Percentiles rank a stretch among this genome's conserved stretches.
phyloP scores from a whole-genome alignment of 371 early-diverging fungal genomes.

The Choanephora cucurbitarum region DNA sequence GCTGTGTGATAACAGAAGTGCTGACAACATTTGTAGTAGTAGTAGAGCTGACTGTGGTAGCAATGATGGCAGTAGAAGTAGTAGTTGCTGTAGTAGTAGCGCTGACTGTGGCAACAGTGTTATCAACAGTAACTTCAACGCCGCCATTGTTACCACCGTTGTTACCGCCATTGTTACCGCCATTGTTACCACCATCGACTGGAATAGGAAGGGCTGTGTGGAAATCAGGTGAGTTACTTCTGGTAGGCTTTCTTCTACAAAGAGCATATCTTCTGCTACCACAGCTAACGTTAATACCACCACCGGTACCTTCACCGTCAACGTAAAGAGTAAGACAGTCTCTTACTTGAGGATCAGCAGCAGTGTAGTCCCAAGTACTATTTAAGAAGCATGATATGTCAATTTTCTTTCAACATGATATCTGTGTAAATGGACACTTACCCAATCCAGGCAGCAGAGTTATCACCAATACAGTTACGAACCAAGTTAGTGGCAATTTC shows the following conservation, averaged over 20 bases:
- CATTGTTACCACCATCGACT: neutral
- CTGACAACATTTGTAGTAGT: no score
- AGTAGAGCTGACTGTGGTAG: no score
- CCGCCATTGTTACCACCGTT: neutral
- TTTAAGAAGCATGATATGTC: no score
- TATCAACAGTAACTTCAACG: no score
- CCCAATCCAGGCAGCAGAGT: neutral
- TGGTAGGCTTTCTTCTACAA: neutral
- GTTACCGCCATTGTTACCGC: no score
- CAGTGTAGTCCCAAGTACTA: neutral
- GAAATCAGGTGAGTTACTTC: neutral
- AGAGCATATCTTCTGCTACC: neutral
- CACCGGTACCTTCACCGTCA: neutral
- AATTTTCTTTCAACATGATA: no score
- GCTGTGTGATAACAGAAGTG: no score
- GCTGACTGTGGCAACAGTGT: no score
- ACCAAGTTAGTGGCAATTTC: neutral
- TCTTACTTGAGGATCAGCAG: neutral
- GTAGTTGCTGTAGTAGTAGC: no score
- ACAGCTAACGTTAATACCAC: neutral
- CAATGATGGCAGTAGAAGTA: no score
- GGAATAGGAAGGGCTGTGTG: neutral
- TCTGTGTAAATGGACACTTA: neutral
- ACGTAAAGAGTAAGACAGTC: neutral
- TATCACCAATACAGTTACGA: neutral